phyloP scores from a whole-genome alignment of 2,329 filamentous ascomycete genomes.

The Xylaria sp. region DNA sequence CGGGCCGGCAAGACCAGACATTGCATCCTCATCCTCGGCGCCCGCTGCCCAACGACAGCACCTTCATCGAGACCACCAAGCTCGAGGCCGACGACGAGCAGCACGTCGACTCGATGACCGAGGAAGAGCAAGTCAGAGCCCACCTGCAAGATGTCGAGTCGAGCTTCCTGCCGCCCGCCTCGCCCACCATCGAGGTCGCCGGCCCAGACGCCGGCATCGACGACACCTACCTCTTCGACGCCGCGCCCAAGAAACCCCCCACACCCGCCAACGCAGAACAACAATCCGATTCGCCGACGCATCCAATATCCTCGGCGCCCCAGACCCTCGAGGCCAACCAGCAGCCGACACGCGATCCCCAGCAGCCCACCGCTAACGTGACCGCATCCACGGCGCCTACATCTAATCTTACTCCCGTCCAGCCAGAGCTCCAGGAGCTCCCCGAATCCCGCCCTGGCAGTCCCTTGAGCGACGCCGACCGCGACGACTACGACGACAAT shows the following conservation, averaged over 20 bases:
- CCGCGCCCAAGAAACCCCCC: conserved; percentile 49
- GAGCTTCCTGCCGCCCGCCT: conserved; percentile 70
- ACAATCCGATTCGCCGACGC: conserved; percentile 22
- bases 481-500: conserved; percentile 4
- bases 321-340: conserved; percentile 24
- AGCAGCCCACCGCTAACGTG: conserved; percentile 21
- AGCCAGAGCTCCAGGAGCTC: conserved; percentile 10
- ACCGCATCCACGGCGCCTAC: conserved; percentile 19
- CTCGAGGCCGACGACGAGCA: conserved; percentile 51
- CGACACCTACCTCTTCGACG: conserved; percentile 71
- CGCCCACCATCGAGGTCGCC: conserved; percentile 63
- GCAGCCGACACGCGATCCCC: conserved; percentile 27
- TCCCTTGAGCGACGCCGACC: conserved; percentile 21
- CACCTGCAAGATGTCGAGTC: conserved; percentile 74
- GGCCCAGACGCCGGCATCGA: conserved; percentile 61
- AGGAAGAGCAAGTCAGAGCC: conserved; percentile 62
- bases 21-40: conserved; percentile 13
- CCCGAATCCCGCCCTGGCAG: conserved; percentile 23
- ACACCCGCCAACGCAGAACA: conserved; percentile 11
- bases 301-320: conserved; percentile 11
- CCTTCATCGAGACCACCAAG: conserved; percentile 47
- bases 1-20: conserved; percentile 14
- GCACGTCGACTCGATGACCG: conserved; percentile 63
- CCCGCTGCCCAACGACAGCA: conserved; percentile 44
- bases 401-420: conserved; percentile 6